Evolutionary conservation across 345 rosid genomes (phyloP).

Genomic region (Gossypium sturtianum): DNA sequence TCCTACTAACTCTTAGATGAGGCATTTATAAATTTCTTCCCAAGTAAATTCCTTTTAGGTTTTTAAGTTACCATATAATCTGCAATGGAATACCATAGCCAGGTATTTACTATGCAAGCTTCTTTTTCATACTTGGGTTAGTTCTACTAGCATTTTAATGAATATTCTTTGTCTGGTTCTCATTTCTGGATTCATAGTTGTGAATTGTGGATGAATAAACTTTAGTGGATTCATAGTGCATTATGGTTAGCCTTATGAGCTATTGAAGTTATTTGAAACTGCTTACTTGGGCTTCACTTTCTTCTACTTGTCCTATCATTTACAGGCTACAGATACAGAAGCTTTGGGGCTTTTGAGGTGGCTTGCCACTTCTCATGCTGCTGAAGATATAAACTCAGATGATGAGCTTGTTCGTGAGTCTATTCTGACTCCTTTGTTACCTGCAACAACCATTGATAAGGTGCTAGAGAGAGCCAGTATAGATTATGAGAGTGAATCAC

Average conservation of each 20-base stretch:
- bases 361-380: conserved; percentile 90
- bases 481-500: conserved; percentile 78
- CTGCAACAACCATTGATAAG: conserved; percentile 55
- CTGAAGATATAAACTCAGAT: conserved; percentile 87
- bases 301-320: background rate
- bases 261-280: background rate
- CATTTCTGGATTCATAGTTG: background rate
- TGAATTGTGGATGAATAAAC: background rate
- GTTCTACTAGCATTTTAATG: background rate
- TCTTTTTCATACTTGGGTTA: background rate
- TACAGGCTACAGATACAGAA: conserved; percentile 60
- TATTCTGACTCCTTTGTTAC: conserved; percentile 74
- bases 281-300: background rate
- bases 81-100: background rate
- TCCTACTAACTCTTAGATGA: background rate
- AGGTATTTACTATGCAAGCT: background rate
- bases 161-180: background rate
- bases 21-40: background rate
- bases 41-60: background rate
- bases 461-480: conserved; percentile 73
- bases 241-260: background rate
- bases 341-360: conserved; percentile 74
- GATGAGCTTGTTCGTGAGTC: conserved; percentile 82
- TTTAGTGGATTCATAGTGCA: background rate
- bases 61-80: background rate